These are phyloP conservation scores for Wickerhamiella siamensis DNA, from an alignment of 805 yeast species.

Conservation along the genomic window DNA sequence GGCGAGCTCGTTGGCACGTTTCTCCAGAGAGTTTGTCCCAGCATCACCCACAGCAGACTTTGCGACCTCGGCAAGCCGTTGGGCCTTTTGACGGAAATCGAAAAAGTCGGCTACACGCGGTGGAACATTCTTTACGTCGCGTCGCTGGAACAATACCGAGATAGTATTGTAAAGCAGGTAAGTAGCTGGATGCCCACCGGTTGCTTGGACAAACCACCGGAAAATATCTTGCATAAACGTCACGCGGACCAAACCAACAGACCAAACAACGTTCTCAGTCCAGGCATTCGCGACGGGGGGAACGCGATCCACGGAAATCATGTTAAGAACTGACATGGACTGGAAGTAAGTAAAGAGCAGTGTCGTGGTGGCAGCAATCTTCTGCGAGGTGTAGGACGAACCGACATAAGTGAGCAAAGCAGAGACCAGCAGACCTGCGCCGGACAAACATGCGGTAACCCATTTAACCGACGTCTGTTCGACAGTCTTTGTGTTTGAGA, in stretches of 20 bases:
- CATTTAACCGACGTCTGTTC: constrained; percentile 72
- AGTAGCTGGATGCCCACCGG: constrained; percentile 75
- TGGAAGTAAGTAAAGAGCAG: constrained; percentile 80
- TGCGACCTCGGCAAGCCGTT: background rate
- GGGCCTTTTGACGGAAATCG: background rate
- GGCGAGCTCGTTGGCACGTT: constrained; percentile 16
- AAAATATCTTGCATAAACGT: constrained; percentile 73
- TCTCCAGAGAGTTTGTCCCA: constrained; percentile 3
- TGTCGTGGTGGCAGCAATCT: constrained; percentile 73
- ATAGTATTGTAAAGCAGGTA: constrained; percentile 43
- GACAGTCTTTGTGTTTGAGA: constrained; percentile 68
- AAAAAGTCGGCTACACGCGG: constrained; percentile 9
- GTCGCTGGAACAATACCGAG: constrained; percentile 62
- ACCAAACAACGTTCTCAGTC: constrained; percentile 89
- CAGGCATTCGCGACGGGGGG: constrained; percentile 91
- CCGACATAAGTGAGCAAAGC: constrained; percentile 75
- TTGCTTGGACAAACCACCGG: constrained; percentile 87
- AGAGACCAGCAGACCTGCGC: constrained; percentile 72
- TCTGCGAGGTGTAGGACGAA: constrained; percentile 78
- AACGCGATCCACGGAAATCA: constrained; percentile 72
- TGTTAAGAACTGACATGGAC: constrained; percentile 65
- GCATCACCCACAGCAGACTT: background rate
- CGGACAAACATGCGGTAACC: constrained; percentile 88
- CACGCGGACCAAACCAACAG: constrained; percentile 76
- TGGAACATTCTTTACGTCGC: constrained; percentile 25